Evolutionary conservation across 2,329 filamentous ascomycete genomes (phyloP).

Genomic region (Trichothecium sympodiale): DNA sequence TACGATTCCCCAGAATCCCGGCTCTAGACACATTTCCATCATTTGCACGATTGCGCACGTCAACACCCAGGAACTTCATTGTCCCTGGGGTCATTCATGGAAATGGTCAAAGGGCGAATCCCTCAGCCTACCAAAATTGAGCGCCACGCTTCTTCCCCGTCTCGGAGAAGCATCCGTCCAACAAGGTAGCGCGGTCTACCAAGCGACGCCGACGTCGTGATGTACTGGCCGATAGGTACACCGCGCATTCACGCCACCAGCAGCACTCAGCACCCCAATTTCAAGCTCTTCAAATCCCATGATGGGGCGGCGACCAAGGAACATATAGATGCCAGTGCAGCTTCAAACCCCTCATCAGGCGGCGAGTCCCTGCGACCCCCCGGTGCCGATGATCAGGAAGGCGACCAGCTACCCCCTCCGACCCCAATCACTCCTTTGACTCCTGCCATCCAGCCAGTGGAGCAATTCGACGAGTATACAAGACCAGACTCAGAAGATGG

Average conservation of each 20-base stretch:
- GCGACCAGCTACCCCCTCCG: slow-evolving; percentile 21
- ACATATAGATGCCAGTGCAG: neutral
- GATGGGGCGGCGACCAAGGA: slow-evolving; percentile 33
- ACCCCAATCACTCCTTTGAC: slow-evolving; percentile 46
- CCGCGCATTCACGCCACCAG: slow-evolving; percentile 73
- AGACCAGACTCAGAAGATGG: slow-evolving; percentile 7
- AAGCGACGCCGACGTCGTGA: slow-evolving; percentile 29
- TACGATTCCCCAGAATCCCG: too few relatives aligned
- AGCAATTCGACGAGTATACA: slow-evolving; percentile 33
- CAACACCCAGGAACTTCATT: too few relatives aligned
- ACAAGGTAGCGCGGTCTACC: slow-evolving; percentile 11
- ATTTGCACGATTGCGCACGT: too few relatives aligned
- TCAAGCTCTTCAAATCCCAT: slow-evolving; percentile 42
- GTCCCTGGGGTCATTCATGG: neutral
- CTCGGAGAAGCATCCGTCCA: slow-evolving; percentile 1
- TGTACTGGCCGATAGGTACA: slow-evolving; percentile 88
- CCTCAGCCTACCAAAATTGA: too few relatives aligned
- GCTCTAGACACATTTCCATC: too few relatives aligned
- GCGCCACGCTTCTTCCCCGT: too few relatives aligned
- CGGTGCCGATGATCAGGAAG: slow-evolving; percentile 16
- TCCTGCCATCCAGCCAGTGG: slow-evolving; percentile 47
- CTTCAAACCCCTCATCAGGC: neutral
- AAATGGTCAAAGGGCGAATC: neutral
- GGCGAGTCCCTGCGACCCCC: slow-evolving; percentile 9
- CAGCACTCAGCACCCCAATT: slow-evolving; percentile 45